These are phyloP conservation scores for Chalciporus chontae DNA, from an alignment of 768 basidiomycete genomes.

Conservation along the genomic window DNA sequence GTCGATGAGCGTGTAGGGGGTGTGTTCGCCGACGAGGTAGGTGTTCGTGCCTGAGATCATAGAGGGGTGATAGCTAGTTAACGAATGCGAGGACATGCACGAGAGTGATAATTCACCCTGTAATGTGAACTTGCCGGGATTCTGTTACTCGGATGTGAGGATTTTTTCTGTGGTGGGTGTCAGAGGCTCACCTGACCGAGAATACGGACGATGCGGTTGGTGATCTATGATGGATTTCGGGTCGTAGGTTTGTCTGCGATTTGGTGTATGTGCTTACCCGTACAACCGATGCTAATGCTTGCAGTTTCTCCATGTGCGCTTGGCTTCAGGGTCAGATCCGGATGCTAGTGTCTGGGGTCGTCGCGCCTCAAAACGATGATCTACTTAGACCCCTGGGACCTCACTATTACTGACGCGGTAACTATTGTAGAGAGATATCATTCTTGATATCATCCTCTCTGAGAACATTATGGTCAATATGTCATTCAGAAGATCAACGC, in stretches of 20 bases:
- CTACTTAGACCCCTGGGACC: too few species aligned
- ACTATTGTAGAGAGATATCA: too few species aligned
- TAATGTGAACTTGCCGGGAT: slow-evolving; percentile 85
- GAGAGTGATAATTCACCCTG: slow-evolving; percentile 50
- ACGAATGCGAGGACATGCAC: neutral
- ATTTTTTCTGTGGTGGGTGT: neutral
- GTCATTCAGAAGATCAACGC: too few species aligned
- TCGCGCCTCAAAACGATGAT: too few species aligned
- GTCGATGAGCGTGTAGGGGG: slow-evolving; percentile 79
- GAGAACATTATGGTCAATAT: too few species aligned
- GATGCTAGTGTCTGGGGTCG: too few species aligned
- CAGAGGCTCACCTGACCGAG: slow-evolving; percentile 63
- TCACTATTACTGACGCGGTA: too few species aligned
- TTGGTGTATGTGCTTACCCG: slow-evolving; percentile 37
- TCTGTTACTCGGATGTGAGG: slow-evolving; percentile 40
- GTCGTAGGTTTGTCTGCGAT: neutral
- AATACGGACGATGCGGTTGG: slow-evolving; percentile 61
- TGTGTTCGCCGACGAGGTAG: slow-evolving; percentile 69
- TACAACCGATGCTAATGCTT: slow-evolving; percentile 49
- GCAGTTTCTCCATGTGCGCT: slow-evolving; percentile 55
- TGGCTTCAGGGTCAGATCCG: too few species aligned
- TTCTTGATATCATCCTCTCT: too few species aligned
- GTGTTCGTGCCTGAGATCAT: slow-evolving; percentile 76
- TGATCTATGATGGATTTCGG: slow-evolving; percentile 45
- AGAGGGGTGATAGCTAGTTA: neutral